Evolutionary conservation across 352 stramenopile genomes (phyloP), one percentile per base, ranked within the genome.

Genomic region (Phytophthora capsici): DNA sequence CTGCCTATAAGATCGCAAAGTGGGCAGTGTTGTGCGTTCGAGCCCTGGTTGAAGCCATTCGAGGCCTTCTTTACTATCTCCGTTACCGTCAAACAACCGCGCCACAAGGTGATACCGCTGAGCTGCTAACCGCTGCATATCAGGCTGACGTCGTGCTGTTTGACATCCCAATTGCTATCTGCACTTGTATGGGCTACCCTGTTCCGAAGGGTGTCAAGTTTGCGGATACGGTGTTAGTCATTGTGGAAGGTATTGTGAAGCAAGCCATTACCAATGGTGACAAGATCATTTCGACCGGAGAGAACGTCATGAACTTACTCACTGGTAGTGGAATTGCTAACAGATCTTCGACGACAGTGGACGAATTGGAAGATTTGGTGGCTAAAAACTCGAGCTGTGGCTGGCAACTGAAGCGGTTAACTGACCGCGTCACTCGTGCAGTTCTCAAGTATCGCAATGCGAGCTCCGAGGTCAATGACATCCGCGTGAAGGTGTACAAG

Each of bases 221-320:
- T 36, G 51, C 52, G 0, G 48, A 63, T 41, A 53, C 1, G 6
- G 66, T 63, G 34, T 30, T 71, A 0, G 9, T 38, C 2, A 48
- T 66, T 12, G 66, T 74, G 25, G 47, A 70, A 71, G 61, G 61
- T 41, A 71, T 74, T 14, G 54, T 74, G 14, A 74, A 74, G 23
- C 53, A 66, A 23, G 60, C 47, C 3, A 60, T 74, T 9, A 74
- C 61, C 0, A 74, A 71, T 8, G 54, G 54, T 13, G 66, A 74
- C 7, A 19, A 46, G n/a, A 67, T 74, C 25, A 63, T 74, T 43
- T 66, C 60, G 16, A 67, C 36, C 37, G 66, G 40, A 45, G 34
- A 25, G 5, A 71, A 74, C 13, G 61, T 74, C 16, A 48, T 67
- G 45, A 70, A 47, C 26, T 54, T 74, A 38, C 54, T 74, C 26